These are phyloP conservation scores for Trichosporon sp. DNA, from an alignment of 1,284 basidiomycete genomes.

Conservation along the genomic window DNA sequence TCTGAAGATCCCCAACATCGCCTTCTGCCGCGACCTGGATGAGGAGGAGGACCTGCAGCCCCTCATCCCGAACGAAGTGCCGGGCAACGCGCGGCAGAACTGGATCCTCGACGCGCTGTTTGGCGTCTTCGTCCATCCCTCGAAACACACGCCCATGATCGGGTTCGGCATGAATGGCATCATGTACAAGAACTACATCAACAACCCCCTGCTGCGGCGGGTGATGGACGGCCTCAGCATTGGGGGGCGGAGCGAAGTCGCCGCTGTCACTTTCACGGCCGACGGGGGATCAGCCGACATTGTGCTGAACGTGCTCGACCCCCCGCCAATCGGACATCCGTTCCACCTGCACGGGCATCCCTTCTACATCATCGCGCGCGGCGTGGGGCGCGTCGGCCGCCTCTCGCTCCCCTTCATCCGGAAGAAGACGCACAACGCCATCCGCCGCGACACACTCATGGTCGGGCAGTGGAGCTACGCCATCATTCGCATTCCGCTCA, in stretches of 20 bases:
- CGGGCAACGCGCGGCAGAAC: conserved; percentile 28
- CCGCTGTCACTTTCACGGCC: neutral
- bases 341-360: conserved; percentile 46
- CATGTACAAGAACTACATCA: conserved; percentile 40
- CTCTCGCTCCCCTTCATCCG: neutral
- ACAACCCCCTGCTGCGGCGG: conserved; percentile 45
- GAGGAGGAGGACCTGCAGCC: conserved; percentile 36
- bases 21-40: conserved; percentile 37
- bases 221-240: conserved; percentile 35
- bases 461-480: conserved; percentile 38
- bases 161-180: conserved; percentile 41
- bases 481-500: conserved; percentile 37
- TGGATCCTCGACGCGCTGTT: conserved; percentile 37
- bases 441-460: conserved; percentile 53
- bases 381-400: conserved; percentile 4
- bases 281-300: conserved; percentile 14
- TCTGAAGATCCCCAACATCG: conserved; percentile 16
- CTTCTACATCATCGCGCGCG: conserved; percentile 45
- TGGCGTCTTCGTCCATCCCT: conserved; percentile 34
- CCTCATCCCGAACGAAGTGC: conserved; percentile 34
- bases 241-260: conserved; percentile 34
- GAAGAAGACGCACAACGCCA: conserved; percentile 43
- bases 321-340: conserved; percentile 46
- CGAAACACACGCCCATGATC: conserved; percentile 28
- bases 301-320: conserved; percentile 51